These are phyloP conservation scores for Phlyctochytrium bullatum DNA, from an alignment of 192 early-diverging fungal species.

Conservation along the genomic window DNA sequence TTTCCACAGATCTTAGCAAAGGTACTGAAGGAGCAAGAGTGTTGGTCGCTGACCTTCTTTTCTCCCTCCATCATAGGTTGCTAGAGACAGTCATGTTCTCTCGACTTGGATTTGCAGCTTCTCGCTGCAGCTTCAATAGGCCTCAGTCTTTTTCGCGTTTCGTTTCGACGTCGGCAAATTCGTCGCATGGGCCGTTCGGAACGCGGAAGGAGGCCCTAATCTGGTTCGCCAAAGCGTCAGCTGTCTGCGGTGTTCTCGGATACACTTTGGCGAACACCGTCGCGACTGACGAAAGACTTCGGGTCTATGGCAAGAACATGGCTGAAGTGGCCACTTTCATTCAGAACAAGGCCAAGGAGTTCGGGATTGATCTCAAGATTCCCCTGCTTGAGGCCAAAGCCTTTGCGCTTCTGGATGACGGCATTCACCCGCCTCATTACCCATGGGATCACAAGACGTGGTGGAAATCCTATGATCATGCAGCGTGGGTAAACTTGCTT, in stretches of 20 bases:
- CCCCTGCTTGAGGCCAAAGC: slow-evolving; percentile 50
- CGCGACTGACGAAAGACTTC: slow-evolving; percentile 37
- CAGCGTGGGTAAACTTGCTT: slow-evolving; percentile 58
- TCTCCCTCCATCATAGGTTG: too few relatives aligned
- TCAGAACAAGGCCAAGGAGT: slow-evolving; percentile 30
- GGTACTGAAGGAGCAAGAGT: too few relatives aligned
- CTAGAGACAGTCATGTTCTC: too few relatives aligned
- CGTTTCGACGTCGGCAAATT: not conserved
- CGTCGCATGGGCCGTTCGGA: not conserved
- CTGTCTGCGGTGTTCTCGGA: slow-evolving; percentile 34
- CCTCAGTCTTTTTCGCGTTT: not conserved
- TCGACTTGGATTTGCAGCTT: too few relatives aligned
- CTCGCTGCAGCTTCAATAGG: too few relatives aligned
- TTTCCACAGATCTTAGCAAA: too few relatives aligned
- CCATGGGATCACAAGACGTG: slow-evolving; percentile 84
- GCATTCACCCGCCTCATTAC: slow-evolving; percentile 84
- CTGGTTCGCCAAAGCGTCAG: slow-evolving; percentile 42
- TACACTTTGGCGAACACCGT: slow-evolving; percentile 39
- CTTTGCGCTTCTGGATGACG: slow-evolving; percentile 82
- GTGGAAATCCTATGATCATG: slow-evolving; percentile 89
- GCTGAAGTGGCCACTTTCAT: slow-evolving; percentile 17
- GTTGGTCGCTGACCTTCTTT: too few relatives aligned
- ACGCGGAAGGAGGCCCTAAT: slow-evolving; percentile 9
- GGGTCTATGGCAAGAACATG: slow-evolving; percentile 1
- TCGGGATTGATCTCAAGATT: slow-evolving; percentile 28